A percentile compares a stretch with the other conserved stretches of the same genome.
phyloP scores from a whole-genome alignment of 2,329 filamentous ascomycete genomes.

The Alternaria incomplexa region DNA sequence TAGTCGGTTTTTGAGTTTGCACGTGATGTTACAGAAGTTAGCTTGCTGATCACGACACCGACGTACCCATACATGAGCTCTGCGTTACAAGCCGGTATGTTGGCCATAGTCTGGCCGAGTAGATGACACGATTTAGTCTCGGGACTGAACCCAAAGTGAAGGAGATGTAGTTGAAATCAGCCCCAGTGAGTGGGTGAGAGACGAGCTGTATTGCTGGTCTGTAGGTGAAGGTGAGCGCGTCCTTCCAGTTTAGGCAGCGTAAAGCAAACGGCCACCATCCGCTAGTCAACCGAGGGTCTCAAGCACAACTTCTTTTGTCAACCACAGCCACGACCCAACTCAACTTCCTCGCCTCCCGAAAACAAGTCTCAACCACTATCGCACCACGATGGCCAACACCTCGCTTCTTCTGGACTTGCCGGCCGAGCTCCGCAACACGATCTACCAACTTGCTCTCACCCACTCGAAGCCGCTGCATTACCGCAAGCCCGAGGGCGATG shows the following conservation, averaged over 20 bases:
- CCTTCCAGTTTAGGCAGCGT: not conserved
- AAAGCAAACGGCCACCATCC: not conserved
- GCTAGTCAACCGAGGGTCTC: not conserved
- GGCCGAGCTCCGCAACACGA: not conserved
- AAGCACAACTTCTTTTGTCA: not conserved
- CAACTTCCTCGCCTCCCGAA: not conserved
- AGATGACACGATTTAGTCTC: not conserved
- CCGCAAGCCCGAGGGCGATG: not conserved
- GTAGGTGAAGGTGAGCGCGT: not conserved
- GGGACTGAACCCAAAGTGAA: not conserved
- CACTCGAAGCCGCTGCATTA: not conserved
- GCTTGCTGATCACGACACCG: not conserved
- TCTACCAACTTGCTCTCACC: not conserved
- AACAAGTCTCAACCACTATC: not conserved
- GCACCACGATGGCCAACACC: not conserved
- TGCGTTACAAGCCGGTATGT: not conserved
- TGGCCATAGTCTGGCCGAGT: not conserved
- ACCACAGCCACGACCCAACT: not conserved
- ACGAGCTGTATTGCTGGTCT: not conserved
- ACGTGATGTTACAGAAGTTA: not conserved
- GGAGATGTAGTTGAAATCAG: not conserved
- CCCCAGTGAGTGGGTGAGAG: not conserved
- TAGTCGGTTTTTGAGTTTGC: not conserved
- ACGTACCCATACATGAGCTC: not conserved
- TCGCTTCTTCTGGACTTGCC: not conserved